Evolutionary conservation across 208 protist genomes (phyloP).

Genomic region (Trypanosoma cruzi): DNA sequence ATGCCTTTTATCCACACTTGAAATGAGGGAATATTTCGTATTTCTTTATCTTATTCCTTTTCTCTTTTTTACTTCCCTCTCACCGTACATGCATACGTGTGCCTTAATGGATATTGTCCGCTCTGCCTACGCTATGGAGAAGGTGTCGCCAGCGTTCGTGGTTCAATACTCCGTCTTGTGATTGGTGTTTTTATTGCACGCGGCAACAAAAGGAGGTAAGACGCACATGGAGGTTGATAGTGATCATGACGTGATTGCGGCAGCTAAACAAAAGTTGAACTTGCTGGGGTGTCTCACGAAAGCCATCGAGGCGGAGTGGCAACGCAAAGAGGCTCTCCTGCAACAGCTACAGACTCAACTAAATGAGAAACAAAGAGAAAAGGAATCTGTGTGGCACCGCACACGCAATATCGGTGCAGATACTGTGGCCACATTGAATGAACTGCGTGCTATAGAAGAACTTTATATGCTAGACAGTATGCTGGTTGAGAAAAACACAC

Average conservation of each 20-base stretch:
- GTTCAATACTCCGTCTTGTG: neutral
- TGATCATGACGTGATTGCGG: slow-evolving; percentile 2
- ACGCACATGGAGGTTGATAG: slow-evolving; percentile 3
- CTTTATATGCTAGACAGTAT: slow-evolving; percentile 62
- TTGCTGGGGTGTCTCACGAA: neutral
- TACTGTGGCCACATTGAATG: slow-evolving; percentile 22
- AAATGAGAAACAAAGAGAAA: slow-evolving; percentile 13
- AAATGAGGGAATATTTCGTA: too few relatives aligned
- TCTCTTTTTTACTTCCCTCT: slow-evolving; percentile 4
- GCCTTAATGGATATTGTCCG: neutral
- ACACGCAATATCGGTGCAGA: slow-evolving; percentile 21
- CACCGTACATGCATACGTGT: slow-evolving; percentile 3
- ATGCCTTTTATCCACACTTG: neutral
- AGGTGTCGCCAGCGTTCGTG: neutral
- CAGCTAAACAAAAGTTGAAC: slow-evolving; percentile 9
- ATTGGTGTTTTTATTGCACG: slow-evolving; percentile 1
- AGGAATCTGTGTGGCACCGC: slow-evolving; percentile 4
- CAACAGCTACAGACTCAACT: slow-evolving; percentile 5
- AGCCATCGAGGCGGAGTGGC: slow-evolving; percentile 14
- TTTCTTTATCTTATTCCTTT: neutral
- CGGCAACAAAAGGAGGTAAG: neutral
- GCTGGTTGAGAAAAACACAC: slow-evolving; percentile 54
- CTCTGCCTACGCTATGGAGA: neutral
- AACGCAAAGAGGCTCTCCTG: slow-evolving; percentile 16
- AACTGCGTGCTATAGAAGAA: slow-evolving; percentile 48